Evolutionary conservation across 768 basidiomycete species (phyloP), one percentile per base, ranked within the genome.

Genomic region (Galerina marginata): DNA sequence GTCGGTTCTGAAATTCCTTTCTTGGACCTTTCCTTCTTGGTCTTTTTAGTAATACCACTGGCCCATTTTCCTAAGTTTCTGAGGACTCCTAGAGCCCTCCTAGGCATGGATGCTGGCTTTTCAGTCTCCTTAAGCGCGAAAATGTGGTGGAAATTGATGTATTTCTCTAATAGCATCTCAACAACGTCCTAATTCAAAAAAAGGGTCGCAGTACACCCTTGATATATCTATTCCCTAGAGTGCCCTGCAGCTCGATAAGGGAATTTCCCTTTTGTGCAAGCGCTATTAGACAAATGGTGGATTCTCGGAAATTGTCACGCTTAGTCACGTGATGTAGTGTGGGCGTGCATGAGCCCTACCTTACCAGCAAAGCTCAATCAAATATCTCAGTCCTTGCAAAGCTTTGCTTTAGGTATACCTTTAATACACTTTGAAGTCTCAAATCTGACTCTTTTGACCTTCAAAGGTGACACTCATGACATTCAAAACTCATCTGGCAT

Each of bases 281-380:
- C 9, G 42, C 42, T 10, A 43, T 43, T 43, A 43, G 16, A 43
- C 14, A 3, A 3, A 3, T 43, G 4, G 42, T 43, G 42, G 5
- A 3, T 43, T 20, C 14, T 2, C 3, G 14, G 42, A 10, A 10
- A 43, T 14, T 43, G 42, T 43, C 42, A 43, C 44, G 44, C 44
- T 45, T 3, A 45, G 16, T 45, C 44, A 45, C 44, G 44, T 45
- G 44, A 45, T 7, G 44, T 45, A 16, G 44, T 7, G 16, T 45
- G n/a, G n/a, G n/a, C 44, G 44, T 45, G 44, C 44, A 45, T 45
- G 44, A 45, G 44, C 44, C 44, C 44, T 45, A 45, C 44, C 44
- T 45, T 45, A 20, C 20, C 20, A 20, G 2, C 1, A 20, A 20
- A 20, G 20, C 20, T 20, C 20, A 20, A 20, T 20, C 20, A 20